Evolutionary conservation across 176 grass and related monocot species (phyloP), one percentile per base, ranked within the genome.

Genomic region (Hordeum vulgare): DNA sequence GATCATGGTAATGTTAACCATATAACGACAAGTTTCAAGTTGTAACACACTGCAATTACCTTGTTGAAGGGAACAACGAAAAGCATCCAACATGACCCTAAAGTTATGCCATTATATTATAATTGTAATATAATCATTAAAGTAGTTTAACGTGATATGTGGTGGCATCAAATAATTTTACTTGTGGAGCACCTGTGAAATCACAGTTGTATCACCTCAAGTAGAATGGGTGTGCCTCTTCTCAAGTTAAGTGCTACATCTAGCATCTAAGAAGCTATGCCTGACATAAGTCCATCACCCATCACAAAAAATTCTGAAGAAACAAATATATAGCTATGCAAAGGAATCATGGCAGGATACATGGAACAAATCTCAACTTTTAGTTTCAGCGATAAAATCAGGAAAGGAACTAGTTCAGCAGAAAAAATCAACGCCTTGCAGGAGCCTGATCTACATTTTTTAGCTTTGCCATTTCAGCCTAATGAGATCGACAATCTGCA

Each of bases 361-460:
- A 85, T 53, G 37, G 51, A 85, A 76, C 45, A 69, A 54, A 37
- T 76, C 18, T 53, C 72, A 76, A 63, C 20, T 68, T 81, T 64
- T 84, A 24, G 37, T 39, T 74, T 29, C 45, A 56, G 44, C 66
- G 1, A 66, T 25, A 57, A 69, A 77, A 78, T 21, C 42, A 34
- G 75, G 18, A 58, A 83, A 61, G 31, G 18, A 28, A 23, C 31
- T 20, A 62, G 61, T 53, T 63, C 37, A 79, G 56, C 53, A 79
- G 17, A 79, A 23, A 61, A 51, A 7, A 25, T 26, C 3, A 64
- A 47, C 35, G 27, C 0, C 29, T 21, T 35, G 75, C 29, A 51
- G 37, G 4, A 66, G 49, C 54, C 54, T 72, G 56, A 37, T 80
- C 21, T 45, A 63, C 66, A 37, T 28, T 31, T 47, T 61, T 79